Conservation (phyloP, 805 yeast genomes). For the Peterozyma toletana region DNA sequence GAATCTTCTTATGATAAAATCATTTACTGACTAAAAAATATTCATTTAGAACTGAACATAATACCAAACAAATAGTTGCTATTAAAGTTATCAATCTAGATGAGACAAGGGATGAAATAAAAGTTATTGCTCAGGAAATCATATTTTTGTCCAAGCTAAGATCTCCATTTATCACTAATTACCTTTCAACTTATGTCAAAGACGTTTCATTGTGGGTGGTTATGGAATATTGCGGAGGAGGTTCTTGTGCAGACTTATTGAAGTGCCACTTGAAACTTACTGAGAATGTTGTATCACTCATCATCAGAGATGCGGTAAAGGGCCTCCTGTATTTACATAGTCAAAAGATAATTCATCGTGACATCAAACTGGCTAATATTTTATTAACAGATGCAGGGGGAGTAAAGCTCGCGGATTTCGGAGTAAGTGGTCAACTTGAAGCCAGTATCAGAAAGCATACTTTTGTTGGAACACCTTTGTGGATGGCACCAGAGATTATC, state of each 20-base stretch:
- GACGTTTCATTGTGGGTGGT: constrained; percentile 77
- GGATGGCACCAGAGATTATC: constrained; percentile 99
- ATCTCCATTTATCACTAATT: constrained; percentile 62
- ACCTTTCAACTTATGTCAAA: constrained; percentile 54
- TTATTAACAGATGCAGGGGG: constrained; percentile 61
- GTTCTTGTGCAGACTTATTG: constrained; percentile 77
- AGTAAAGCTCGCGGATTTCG: constrained; percentile 87
- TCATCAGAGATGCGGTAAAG: constrained; percentile 53
- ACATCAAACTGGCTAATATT: constrained; percentile 85
- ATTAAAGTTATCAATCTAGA: constrained; percentile 84
- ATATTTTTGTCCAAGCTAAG: constrained; percentile 60
- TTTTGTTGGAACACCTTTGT: constrained; percentile 91
- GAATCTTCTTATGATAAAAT: neutral
- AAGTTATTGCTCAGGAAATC: constrained; percentile 68
- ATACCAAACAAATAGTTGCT: constrained; percentile 47
- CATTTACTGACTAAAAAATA: neutral
- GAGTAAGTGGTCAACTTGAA: constrained; percentile 78
- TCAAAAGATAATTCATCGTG: constrained; percentile 78
- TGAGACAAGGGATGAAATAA: constrained; percentile 68
- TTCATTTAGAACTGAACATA: constrained; percentile 10
- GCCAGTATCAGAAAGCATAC: constrained; percentile 53
- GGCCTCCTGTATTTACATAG: constrained; percentile 76
- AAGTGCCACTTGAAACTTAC: constrained; percentile 43
- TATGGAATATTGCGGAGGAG: constrained; percentile 96
- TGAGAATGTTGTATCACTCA: constrained; percentile 55